Conservation (phyloP, 106 monocot species). For the Dendrobium nobile region DNA sequence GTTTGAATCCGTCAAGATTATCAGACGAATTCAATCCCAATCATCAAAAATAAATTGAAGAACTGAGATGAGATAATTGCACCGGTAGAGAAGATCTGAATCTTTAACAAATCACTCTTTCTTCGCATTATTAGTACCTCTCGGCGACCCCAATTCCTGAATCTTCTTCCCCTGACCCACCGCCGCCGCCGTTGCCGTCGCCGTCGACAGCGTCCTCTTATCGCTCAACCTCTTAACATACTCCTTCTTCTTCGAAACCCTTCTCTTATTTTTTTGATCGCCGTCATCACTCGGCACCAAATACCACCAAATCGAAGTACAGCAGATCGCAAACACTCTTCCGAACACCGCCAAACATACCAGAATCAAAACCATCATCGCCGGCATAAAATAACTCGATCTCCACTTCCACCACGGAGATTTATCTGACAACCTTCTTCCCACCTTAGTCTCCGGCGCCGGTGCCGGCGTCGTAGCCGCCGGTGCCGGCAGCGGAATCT, state of each 20-base stretch:
- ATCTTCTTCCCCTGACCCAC: not conserved
- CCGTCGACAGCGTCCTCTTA: not conserved
- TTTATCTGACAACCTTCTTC: not conserved
- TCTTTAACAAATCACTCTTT: not conserved
- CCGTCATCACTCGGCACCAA: conserved; percentile 21
- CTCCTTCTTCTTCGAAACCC: not conserved
- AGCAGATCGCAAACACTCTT: conserved; percentile 51
- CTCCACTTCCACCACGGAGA: conserved; percentile 12
- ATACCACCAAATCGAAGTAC: conserved; percentile 57
- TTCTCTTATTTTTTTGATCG: not conserved
- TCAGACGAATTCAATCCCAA: not conserved
- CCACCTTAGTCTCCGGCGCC: not conserved
- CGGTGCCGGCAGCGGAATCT: not conserved
- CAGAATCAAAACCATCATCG: conserved; percentile 36
- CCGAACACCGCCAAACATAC: conserved; percentile 43
- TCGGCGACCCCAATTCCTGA: not conserved
- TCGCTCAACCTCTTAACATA: not conserved
- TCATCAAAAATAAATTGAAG: not conserved
- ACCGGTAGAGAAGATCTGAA: not conserved
- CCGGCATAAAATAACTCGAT: conserved; percentile 12
- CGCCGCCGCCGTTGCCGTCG: not conserved
- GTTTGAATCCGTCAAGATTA: not conserved
- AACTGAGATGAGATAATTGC: not conserved
- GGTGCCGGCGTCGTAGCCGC: not conserved
- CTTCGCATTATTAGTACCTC: not conserved